Evolutionary conservation across 2,329 filamentous ascomycete genomes (phyloP).

Genomic region (Calonectria pteridis): DNA sequence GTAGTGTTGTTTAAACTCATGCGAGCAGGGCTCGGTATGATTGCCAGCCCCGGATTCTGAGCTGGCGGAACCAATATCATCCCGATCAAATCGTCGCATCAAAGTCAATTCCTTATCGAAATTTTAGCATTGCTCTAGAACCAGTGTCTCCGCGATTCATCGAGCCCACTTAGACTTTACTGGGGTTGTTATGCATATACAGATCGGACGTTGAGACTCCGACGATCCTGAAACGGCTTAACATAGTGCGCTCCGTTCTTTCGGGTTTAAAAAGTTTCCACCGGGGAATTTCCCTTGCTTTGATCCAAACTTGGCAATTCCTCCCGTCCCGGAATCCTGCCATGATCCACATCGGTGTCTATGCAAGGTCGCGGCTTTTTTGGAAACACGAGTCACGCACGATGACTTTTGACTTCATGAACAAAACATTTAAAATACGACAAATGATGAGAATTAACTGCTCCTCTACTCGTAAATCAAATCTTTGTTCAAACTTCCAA

Average conservation of each 20-base stretch:
- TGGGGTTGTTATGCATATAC: neutral
- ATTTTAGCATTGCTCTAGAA: neutral
- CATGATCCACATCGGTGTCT: neutral
- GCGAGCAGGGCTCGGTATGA: neutral
- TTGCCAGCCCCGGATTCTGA: neutral
- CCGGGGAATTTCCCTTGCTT: neutral
- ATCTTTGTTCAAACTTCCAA: neutral
- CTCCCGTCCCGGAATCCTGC: neutral
- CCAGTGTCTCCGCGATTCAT: neutral
- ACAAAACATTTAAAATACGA: no score
- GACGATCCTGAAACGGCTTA: neutral
- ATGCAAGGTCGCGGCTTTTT: neutral
- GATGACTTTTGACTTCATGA: neutral
- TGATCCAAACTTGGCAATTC: no score
- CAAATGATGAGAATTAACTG: neutral
- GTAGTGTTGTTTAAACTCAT: neutral
- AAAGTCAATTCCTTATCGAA: neutral
- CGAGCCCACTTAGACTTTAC: neutral
- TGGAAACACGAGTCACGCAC: neutral
- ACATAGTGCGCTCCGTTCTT: neutral
- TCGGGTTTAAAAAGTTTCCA: neutral
- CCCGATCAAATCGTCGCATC: neutral
- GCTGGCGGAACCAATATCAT: neutral
- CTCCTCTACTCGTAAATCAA: neutral
- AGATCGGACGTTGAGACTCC: neutral